Percentiles rank a stretch among this genome's conserved stretches.
Conservation (phyloP, 2,329 filamentous ascomycete species). For the Pseudocercospora eumusae region DNA sequence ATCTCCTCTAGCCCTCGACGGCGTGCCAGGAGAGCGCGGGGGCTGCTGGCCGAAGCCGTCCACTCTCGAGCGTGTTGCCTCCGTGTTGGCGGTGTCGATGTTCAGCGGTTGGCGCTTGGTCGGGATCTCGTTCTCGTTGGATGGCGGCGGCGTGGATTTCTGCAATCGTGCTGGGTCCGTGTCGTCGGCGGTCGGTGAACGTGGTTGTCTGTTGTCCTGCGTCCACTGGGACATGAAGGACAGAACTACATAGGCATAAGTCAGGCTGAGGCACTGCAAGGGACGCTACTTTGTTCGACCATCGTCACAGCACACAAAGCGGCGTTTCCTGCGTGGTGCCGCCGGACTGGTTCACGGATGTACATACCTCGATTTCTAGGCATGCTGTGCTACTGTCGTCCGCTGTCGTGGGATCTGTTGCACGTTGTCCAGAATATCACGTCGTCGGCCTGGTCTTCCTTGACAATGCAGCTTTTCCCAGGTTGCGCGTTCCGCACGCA, state of each 20-base stretch:
- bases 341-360: constrained; percentile 17
- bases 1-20: constrained; percentile 49
- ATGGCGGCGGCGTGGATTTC: constrained; percentile 22
- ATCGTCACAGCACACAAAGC: not conserved
- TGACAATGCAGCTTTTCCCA: not conserved
- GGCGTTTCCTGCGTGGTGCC: constrained; percentile 8
- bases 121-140: constrained; percentile 22
- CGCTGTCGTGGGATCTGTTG: constrained; percentile 13
- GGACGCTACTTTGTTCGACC: constrained; percentile 1
- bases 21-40: constrained; percentile 40
- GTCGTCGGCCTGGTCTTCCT: not conserved
- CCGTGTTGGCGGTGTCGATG: constrained; percentile 33
- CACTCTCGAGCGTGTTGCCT: constrained; percentile 38
- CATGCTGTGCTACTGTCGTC: constrained; percentile 35
- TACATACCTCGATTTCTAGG: constrained; percentile 41
- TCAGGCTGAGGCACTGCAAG: constrained; percentile 16
- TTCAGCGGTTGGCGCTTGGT: constrained; percentile 25
- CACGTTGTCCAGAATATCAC: not conserved
- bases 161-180: constrained; percentile 19
- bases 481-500: not conserved
- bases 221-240: constrained; percentile 87
- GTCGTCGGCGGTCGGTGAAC: constrained; percentile 35
- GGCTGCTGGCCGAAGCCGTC: constrained; percentile 42
- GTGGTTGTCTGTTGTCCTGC: constrained; percentile 40
- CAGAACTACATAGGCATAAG: constrained; percentile 59